Percentiles rank a stretch among this genome's conserved stretches.
Evolutionary conservation across 208 protist genomes (phyloP).

Genomic region (Leishmania aethiopica): DNA sequence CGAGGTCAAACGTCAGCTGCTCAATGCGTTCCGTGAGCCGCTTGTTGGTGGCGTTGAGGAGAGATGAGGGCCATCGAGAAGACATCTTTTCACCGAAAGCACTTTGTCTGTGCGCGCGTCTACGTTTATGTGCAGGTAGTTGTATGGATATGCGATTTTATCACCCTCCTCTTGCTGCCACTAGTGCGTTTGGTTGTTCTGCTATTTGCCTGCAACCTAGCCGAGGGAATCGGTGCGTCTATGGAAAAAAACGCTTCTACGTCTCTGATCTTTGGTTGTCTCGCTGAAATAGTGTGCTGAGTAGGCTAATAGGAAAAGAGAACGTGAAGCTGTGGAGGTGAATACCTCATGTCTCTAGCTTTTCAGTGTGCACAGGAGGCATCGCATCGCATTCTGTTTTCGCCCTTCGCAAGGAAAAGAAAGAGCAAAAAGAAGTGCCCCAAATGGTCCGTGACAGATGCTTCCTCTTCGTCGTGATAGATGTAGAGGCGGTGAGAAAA

Average conservation of each 20-base stretch:
- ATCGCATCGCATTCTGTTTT: background rate
- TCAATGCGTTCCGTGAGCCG: constrained; percentile 49
- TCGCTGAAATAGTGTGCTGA: background rate
- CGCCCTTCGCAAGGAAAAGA: background rate
- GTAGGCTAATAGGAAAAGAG: background rate
- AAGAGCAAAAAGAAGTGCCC: background rate
- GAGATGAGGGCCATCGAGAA: constrained; percentile 47
- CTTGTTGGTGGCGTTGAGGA: constrained; percentile 75
- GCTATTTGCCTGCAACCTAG: background rate
- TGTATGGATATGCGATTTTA: background rate
- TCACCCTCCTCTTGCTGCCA: background rate
- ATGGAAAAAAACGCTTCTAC: background rate
- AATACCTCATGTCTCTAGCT: background rate
- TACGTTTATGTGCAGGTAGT: constrained; percentile 13
- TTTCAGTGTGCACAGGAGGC: background rate
- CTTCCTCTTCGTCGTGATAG: background rate
- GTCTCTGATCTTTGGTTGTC: background rate
- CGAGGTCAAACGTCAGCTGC: constrained; percentile 29
- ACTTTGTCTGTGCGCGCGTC: background rate
- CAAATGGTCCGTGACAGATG: background rate
- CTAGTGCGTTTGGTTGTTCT: background rate
- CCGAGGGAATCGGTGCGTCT: background rate
- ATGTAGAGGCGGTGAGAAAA: background rate
- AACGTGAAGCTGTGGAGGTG: background rate
- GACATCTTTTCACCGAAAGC: constrained; percentile 31